Percentiles rank a stretch among this genome's conserved stretches.
phyloP scores from a whole-genome alignment of 1,284 basidiomycete species.

The Gymnopus androsaceus region DNA sequence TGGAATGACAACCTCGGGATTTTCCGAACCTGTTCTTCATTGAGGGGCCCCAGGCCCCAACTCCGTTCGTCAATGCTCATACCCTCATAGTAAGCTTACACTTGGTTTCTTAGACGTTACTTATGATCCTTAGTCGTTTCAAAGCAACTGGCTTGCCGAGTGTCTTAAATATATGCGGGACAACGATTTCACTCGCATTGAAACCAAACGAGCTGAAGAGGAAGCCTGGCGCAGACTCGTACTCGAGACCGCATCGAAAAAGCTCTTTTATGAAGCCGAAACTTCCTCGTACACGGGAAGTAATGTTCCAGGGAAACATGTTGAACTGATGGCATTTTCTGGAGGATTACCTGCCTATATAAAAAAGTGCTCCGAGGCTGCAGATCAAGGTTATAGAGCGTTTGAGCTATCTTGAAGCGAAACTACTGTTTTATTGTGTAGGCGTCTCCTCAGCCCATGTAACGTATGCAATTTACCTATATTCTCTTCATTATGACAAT shows the following conservation, averaged over 20 bases:
- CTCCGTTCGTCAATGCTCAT: conserved; percentile 6
- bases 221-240: conserved; percentile 1
- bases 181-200: conserved; percentile 2
- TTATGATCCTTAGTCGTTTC: neutral
- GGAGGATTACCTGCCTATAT: neutral
- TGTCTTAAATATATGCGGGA: conserved; percentile 1
- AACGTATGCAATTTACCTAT: too few relatives aligned
- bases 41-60: conserved; percentile 5
- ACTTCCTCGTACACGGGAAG: conserved; percentile 5
- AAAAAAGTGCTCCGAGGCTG: neutral
- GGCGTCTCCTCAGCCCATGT: too few relatives aligned
- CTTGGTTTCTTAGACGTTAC: neutral
- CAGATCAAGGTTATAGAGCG: conserved; percentile 2
- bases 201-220: conserved; percentile 3
- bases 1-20: conserved; percentile 8
- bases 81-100: conserved; percentile 3
- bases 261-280: neutral
- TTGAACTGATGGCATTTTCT: neutral
- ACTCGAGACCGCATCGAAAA: too few relatives aligned
- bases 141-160: conserved; percentile 6
- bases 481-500: too few relatives aligned
- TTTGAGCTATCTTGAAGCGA: neutral
- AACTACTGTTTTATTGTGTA: too few relatives aligned
- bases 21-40: conserved; percentile 12
- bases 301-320: conserved; percentile 7